phyloP scores from a whole-genome alignment of 2,329 filamentous ascomycete genomes.

The Fusarium denticulatum region DNA sequence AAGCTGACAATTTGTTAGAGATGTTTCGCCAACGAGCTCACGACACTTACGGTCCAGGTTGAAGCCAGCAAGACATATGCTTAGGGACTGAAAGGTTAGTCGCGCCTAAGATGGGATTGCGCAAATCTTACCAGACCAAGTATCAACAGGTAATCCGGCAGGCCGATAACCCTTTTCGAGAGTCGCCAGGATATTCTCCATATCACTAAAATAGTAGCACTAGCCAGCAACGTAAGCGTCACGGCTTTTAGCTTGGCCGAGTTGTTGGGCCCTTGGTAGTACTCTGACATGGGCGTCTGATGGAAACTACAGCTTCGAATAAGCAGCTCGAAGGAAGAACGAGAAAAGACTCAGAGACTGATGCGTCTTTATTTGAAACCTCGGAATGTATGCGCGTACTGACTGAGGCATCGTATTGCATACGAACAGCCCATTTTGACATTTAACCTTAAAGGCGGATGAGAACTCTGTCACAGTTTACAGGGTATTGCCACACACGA shows the following conservation, averaged over 20 bases:
- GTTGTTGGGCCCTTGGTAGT: neutral
- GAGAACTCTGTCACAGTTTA: no score
- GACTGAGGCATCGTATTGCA: no score
- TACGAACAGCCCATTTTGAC: neutral
- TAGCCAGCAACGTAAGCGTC: neutral
- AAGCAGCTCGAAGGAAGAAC: neutral
- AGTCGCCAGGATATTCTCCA: conserved; percentile 1
- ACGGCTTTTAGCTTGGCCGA: conserved; percentile 3
- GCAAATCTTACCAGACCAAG: neutral
- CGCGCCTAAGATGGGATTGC: no score
- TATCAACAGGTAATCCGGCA: neutral
- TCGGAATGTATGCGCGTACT: neutral
- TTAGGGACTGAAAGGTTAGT: no score
- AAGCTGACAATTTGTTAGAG: neutral
- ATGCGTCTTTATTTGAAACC: neutral
- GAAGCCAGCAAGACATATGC: neutral
- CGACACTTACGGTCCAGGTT: neutral
- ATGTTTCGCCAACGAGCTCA: fast-evolving
- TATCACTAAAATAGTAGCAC: neutral
- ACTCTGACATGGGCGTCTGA: neutral
- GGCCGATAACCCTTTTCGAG: neutral
- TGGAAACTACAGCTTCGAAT: neutral
- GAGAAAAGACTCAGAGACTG: neutral
- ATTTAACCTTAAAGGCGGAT: no score
- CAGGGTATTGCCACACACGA: no score